phyloP scores from a whole-genome alignment of 768 basidiomycete genomes.

The Atractiella rhizophila region DNA sequence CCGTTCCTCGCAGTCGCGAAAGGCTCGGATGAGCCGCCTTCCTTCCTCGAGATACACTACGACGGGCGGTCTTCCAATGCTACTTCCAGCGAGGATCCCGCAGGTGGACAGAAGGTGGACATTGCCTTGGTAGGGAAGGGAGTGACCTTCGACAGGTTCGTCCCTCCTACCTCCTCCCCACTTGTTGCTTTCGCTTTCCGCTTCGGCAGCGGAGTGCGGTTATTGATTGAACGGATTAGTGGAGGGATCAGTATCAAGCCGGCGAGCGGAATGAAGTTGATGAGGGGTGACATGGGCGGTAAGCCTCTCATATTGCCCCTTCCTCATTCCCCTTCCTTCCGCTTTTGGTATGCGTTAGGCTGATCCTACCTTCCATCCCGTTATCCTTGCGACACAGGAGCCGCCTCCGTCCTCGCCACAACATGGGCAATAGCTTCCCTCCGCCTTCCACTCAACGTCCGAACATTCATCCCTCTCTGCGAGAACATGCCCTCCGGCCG shows the following conservation, averaged over 20 bases:
- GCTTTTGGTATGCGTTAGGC: no score
- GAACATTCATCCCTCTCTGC: slow-evolving; percentile 44
- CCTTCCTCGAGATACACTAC: slow-evolving; percentile 71
- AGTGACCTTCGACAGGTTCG: slow-evolving; percentile 65
- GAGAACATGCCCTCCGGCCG: slow-evolving; percentile 55
- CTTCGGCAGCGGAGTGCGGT: neutral
- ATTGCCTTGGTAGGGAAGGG: slow-evolving; percentile 43
- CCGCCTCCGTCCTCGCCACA: slow-evolving; percentile 48
- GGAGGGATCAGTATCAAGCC: slow-evolving; percentile 60
- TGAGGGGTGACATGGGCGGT: slow-evolving; percentile 61
- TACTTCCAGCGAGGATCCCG: no score
- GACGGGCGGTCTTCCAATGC: no score
- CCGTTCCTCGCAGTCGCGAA: slow-evolving; percentile 68
- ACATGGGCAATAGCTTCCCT: slow-evolving; percentile 57
- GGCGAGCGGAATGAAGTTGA: slow-evolving; percentile 27
- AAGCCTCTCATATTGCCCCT: no score
- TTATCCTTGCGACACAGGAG: slow-evolving; percentile 25
- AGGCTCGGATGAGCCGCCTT: slow-evolving; percentile 57
- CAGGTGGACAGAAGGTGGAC: slow-evolving; percentile 1
- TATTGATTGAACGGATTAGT: neutral
- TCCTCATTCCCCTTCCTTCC: no score
- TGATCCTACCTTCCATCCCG: neutral
- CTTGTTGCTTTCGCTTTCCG: neutral
- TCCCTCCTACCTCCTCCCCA: slow-evolving; percentile 33
- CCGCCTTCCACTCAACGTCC: slow-evolving; percentile 51